Percentiles rank a stretch among this genome's conserved stretches.
These are phyloP conservation scores for Fusarium verticillioides DNA, from an alignment of 2,329 filamentous ascomycete species.

Conservation along the genomic window DNA sequence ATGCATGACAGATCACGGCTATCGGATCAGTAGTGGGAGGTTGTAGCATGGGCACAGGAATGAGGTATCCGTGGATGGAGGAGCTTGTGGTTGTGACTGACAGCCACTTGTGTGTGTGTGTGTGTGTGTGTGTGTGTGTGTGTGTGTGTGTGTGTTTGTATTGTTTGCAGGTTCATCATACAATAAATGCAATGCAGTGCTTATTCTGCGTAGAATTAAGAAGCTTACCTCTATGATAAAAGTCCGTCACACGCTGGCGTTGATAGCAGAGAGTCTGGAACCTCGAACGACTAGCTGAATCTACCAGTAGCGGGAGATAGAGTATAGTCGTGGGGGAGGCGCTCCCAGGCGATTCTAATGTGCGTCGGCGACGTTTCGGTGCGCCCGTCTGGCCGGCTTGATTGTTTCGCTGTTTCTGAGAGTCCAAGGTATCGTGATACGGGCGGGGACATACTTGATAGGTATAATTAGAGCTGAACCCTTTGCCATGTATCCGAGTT, in stretches of 20 bases:
- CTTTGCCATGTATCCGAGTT: not conserved
- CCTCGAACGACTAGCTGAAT: slow-evolving; percentile 29
- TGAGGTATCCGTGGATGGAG: slow-evolving; percentile 5
- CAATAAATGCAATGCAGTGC: not conserved
- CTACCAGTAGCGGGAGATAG: slow-evolving; percentile 10
- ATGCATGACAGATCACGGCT: slow-evolving; percentile 35
- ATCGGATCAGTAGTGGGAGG: slow-evolving; percentile 27
- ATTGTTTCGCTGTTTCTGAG: not conserved
- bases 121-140: not conserved
- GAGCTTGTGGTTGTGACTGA: slow-evolving; percentile 1
- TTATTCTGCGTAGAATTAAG: not conserved
- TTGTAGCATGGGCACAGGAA: slow-evolving; percentile 21
- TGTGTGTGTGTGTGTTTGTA: not conserved
- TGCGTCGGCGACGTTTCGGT: slow-evolving; percentile 28
- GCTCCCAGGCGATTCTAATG: slow-evolving; percentile 12
- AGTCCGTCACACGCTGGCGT: slow-evolving; percentile 13
- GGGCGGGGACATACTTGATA: not conserved
- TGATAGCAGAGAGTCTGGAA: slow-evolving; percentile 33
- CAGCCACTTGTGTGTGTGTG: not conserved
- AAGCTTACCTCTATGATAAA: slow-evolving; percentile 33
- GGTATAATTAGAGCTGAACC: slow-evolving; percentile 9
- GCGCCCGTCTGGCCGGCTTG: slow-evolving; percentile 18
- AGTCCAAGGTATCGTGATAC: not conserved
- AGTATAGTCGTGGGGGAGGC: slow-evolving; percentile 29
- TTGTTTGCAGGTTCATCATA: not conserved